These are phyloP conservation scores for Mucor piriformis DNA, from an alignment of 371 early-diverging fungal species.

Conservation along the genomic window DNA sequence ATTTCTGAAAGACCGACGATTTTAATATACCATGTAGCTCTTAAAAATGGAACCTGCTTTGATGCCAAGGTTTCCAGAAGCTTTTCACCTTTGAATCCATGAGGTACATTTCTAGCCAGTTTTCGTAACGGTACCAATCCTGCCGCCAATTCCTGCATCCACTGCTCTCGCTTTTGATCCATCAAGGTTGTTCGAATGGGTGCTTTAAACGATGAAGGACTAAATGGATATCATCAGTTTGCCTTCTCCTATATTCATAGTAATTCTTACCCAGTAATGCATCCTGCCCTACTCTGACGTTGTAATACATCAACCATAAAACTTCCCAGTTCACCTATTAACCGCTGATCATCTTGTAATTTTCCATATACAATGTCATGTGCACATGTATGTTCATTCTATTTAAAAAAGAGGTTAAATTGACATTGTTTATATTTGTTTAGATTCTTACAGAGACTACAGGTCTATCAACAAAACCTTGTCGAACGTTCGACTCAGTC, in stretches of 20 bases:
- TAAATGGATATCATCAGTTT: conserved; percentile 9
- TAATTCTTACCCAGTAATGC: conserved; percentile 60
- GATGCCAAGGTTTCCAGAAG: conserved; percentile 63
- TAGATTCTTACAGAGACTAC: conserved; percentile 47
- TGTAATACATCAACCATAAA: conserved; percentile 66
- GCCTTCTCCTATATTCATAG: no score
- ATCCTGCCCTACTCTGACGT: conserved; percentile 52
- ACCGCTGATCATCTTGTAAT: conserved; percentile 54
- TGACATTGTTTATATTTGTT: background rate
- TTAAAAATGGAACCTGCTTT: conserved; percentile 65
- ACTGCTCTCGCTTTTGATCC: conserved; percentile 62
- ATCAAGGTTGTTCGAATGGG: conserved; percentile 58
- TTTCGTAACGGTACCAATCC: conserved; percentile 59
- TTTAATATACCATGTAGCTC: conserved; percentile 81
- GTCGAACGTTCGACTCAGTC: conserved; percentile 71
- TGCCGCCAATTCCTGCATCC: conserved; percentile 62
- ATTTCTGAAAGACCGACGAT: conserved; percentile 67
- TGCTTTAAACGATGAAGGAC: conserved; percentile 59
- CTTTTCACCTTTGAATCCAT: conserved; percentile 70
- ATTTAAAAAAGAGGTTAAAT: background rate
- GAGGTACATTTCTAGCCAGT: conserved; percentile 62
- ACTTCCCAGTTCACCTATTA: conserved; percentile 53
- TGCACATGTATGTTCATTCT: conserved; percentile 56
- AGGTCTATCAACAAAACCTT: conserved; percentile 67
- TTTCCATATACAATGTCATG: conserved; percentile 56